Conservation (phyloP, 2,329 filamentous ascomycete genomes). For the Xylogone sp. region DNA sequence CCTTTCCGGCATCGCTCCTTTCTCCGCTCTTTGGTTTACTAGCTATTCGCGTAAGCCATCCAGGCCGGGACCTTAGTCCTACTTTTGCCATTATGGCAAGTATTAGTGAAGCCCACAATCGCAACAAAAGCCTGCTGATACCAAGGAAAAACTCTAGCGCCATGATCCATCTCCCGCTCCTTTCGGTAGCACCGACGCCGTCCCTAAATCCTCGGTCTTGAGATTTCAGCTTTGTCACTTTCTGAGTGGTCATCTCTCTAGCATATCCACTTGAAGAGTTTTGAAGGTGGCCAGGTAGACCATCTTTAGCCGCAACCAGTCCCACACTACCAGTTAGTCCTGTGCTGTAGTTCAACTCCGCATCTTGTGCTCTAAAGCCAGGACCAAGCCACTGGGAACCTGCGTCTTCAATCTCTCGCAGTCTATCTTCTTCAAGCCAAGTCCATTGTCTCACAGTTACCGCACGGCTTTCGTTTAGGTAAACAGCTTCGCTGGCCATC, state of each 20-base stretch:
- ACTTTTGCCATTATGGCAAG: slow-evolving; percentile 46
- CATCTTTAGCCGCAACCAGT: slow-evolving; percentile 23
- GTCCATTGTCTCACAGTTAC: slow-evolving; percentile 74
- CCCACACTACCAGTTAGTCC: slow-evolving; percentile 23
- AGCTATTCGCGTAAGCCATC: slow-evolving; percentile 51
- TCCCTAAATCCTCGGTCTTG: slow-evolving; percentile 43
- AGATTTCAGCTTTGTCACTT: slow-evolving; percentile 39
- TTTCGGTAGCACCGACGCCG: slow-evolving; percentile 75
- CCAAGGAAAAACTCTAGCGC: slow-evolving; percentile 72
- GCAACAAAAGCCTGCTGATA: slow-evolving; percentile 63
- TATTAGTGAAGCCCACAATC: slow-evolving; percentile 28
- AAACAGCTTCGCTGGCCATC: slow-evolving; percentile 92
- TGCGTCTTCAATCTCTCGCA: slow-evolving; percentile 66
- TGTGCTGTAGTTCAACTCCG: slow-evolving; percentile 16
- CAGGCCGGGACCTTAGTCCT: slow-evolving; percentile 58
- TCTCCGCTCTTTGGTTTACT: slow-evolving; percentile 21
- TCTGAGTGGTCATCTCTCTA: slow-evolving; percentile 65
- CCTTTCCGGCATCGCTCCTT: slow-evolving; percentile 7
- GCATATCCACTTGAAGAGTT: slow-evolving; percentile 60
- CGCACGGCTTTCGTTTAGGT: slow-evolving; percentile 81
- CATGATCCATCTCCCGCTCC: slow-evolving; percentile 74
- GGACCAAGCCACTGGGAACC: slow-evolving; percentile 30
- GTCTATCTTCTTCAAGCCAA: slow-evolving; percentile 86
- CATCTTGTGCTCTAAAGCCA: slow-evolving; percentile 21
- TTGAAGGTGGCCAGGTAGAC: slow-evolving; percentile 26